phyloP scores from a whole-genome alignment of 2,329 filamentous ascomycete genomes.

The Chaetoscypha palmicola region DNA sequence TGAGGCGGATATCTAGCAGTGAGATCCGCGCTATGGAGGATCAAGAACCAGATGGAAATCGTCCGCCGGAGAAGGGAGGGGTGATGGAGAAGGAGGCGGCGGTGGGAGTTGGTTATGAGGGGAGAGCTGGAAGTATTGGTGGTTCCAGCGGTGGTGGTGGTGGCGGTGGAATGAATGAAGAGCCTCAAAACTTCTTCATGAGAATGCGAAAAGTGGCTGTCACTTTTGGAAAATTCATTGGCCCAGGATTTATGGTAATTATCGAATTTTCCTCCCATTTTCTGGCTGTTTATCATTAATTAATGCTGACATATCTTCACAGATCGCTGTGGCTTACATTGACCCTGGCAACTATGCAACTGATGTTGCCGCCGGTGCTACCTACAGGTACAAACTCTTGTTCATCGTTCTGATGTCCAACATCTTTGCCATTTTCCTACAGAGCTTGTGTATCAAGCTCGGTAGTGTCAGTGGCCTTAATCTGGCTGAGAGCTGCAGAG shows the following conservation, averaged over 20 bases:
- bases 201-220: constrained; percentile 16
- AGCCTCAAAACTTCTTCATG: constrained; percentile 10
- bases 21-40: constrained; percentile 27
- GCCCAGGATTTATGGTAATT: constrained; percentile 39
- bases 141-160: constrained; percentile 9
- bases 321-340: constrained; percentile 35
- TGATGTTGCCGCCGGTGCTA: constrained; percentile 48
- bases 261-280: constrained; percentile 18
- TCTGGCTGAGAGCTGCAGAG: constrained; percentile 44
- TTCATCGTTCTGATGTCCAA: constrained; percentile 52
- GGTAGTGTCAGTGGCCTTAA: constrained; percentile 48
- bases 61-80: constrained; percentile 5
- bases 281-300: background rate
- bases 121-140: constrained; percentile 2
- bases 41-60: constrained; percentile 12
- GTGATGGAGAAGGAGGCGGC: constrained; percentile 3
- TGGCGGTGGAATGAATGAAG: background rate
- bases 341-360: constrained; percentile 49
- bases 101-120: constrained; percentile 2
- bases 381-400: constrained; percentile 45
- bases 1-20: constrained; percentile 37
- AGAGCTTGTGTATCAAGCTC: constrained; percentile 49
- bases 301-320: background rate
- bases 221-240: constrained; percentile 43
- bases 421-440: constrained; percentile 51